Conservation (phyloP, 31 red algal species). For the Odonthalia washingtoniensis region DNA sequence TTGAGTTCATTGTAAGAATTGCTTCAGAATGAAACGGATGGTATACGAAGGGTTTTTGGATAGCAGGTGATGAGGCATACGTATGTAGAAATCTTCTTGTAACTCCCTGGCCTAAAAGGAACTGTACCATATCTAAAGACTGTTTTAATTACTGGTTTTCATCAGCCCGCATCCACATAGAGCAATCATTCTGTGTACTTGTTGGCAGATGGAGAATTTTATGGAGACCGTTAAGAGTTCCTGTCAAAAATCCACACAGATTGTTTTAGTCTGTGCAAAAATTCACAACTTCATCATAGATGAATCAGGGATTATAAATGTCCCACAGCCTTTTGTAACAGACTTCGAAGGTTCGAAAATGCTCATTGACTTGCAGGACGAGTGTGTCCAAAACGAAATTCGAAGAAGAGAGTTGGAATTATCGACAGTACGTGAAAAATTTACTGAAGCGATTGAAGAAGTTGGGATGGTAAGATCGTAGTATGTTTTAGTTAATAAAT, state of each 20-base stretch:
- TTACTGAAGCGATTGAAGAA: neutral
- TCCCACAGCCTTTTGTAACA: no score
- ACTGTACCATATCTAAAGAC: no score
- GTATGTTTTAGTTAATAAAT: no score
- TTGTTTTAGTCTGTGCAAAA: slow-evolving; percentile 19
- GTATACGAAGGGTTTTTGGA: slow-evolving; percentile 43
- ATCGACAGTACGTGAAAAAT: neutral
- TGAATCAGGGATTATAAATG: neutral
- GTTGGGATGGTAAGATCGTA: no score
- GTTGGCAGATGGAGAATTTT: slow-evolving; percentile 46
- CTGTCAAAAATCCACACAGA: neutral
- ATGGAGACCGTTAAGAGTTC: slow-evolving; percentile 26
- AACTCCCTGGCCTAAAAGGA: slow-evolving; percentile 49
- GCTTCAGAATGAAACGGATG: neutral
- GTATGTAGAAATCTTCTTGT: slow-evolving; percentile 19
- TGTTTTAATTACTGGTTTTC: no score
- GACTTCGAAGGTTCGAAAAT: no score
- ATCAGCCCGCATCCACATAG: no score
- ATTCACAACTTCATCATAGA: slow-evolving; percentile 42
- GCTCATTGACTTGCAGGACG: no score
- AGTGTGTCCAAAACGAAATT: neutral
- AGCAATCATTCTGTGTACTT: no score
- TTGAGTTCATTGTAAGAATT: neutral
- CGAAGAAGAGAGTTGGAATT: neutral
- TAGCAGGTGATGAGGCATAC: slow-evolving; percentile 61